Conservation (phyloP, 2,329 filamentous ascomycete genomes). For the Emericellopsis atlantica region DNA sequence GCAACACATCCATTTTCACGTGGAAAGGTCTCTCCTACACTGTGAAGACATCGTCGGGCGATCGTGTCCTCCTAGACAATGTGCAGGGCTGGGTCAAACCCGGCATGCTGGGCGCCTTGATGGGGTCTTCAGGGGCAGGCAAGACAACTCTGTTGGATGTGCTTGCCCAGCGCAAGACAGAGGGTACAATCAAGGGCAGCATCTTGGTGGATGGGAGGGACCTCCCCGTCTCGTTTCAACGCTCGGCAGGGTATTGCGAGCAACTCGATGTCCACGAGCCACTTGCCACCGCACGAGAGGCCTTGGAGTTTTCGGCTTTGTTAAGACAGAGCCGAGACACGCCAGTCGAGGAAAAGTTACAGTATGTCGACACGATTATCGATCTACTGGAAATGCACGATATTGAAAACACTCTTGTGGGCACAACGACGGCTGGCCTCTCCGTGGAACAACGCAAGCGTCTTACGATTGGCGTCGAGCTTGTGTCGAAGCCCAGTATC, state of each 20-base stretch:
- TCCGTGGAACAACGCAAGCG: conserved; percentile 40
- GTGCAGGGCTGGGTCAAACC: conserved; percentile 86
- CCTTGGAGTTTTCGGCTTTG: conserved; percentile 60
- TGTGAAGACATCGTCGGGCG: conserved; percentile 44
- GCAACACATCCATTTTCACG: conserved; percentile 58
- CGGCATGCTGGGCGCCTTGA: conserved; percentile 70
- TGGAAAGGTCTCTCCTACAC: conserved; percentile 64
- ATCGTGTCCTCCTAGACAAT: conserved; percentile 63
- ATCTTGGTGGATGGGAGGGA: conserved; percentile 52
- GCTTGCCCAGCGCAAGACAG: conserved; percentile 35
- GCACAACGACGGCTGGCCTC: conserved; percentile 35
- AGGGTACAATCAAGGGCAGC: conserved; percentile 52
- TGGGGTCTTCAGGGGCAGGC: conserved; percentile 42
- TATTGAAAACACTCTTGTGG: conserved; percentile 34
- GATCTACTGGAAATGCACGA: conserved; percentile 41
- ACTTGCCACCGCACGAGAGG: conserved; percentile 64
- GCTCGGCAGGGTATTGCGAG: conserved; percentile 65
- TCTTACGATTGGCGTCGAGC: conserved; percentile 48
- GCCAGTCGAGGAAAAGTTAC: conserved; percentile 54
- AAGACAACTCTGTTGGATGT: conserved; percentile 30
- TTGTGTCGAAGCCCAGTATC: conserved; percentile 47
- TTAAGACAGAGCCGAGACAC: conserved; percentile 58
- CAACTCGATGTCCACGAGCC: conserved; percentile 70
- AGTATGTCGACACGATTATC: conserved; percentile 69
- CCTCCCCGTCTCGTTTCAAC: conserved; percentile 36